Percentiles rank a stretch among this genome's conserved stretches.
Conservation (phyloP, 2,329 filamentous ascomycete genomes). For the Fusarium beomiforme region DNA sequence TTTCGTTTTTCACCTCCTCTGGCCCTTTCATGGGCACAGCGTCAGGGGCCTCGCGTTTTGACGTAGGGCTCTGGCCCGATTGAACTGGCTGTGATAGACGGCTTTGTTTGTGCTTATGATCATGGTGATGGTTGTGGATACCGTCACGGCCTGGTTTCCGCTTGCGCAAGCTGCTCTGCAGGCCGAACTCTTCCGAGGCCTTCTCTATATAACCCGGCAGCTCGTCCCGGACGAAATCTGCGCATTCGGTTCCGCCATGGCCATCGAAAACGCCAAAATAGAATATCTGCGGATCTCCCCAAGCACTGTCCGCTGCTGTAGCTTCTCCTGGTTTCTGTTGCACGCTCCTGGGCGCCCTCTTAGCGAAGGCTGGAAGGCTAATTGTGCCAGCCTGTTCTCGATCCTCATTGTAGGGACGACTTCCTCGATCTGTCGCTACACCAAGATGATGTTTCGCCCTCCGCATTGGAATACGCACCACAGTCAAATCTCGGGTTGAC, state of each 20-base stretch:
- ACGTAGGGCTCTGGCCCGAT: slow-evolving; percentile 20
- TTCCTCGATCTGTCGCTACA: slow-evolving; percentile 79
- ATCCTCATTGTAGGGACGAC: slow-evolving; percentile 91
- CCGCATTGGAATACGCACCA: slow-evolving; percentile 92
- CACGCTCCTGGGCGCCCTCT: slow-evolving; percentile 75
- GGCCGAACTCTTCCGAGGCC: slow-evolving; percentile 77
- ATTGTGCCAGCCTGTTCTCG: slow-evolving; percentile 94
- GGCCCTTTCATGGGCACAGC: slow-evolving; percentile 61
- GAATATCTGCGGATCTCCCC: slow-evolving; percentile 94
- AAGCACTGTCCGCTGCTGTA: slow-evolving; percentile 77
- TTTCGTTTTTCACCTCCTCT: slow-evolving; percentile 55
- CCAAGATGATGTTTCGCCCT: slow-evolving; percentile 98
- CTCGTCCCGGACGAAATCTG: slow-evolving; percentile 83
- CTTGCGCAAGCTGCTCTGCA: slow-evolving; percentile 77
- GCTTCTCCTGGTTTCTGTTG: slow-evolving; percentile 65
- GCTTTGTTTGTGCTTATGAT: slow-evolving; percentile 31
- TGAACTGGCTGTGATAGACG: slow-evolving; percentile 14
- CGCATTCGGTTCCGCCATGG: slow-evolving; percentile 90
- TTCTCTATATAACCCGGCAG: slow-evolving; percentile 91
- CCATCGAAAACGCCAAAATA: slow-evolving; percentile 98
- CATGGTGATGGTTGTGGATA: slow-evolving; percentile 28
- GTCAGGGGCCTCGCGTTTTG: slow-evolving; percentile 43
- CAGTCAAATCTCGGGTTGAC: slow-evolving; percentile 78
- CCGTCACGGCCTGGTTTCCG: slow-evolving; percentile 47
- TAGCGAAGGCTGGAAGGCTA: slow-evolving; percentile 91